phyloP scores from a whole-genome alignment of 83 land plant species.

The Thuja plicata region DNA sequence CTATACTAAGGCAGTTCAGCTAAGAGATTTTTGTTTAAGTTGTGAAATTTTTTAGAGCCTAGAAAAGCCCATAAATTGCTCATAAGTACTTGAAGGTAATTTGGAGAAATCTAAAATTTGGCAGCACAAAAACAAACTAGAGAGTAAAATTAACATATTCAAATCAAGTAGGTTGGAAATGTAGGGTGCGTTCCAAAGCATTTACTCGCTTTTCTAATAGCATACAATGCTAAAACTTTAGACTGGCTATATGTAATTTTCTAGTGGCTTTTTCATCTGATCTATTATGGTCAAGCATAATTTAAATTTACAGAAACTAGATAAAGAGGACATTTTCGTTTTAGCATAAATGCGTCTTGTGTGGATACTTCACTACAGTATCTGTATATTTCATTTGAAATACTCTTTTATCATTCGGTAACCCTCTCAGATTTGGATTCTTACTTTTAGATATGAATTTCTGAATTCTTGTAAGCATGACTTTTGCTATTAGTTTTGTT shows the following conservation, averaged over 20 bases:
- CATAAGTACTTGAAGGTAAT: background rate
- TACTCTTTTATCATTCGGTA: background rate
- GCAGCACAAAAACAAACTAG: background rate
- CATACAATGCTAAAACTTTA: background rate
- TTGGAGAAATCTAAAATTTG: background rate
- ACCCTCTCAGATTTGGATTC: background rate
- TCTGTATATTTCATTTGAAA: background rate
- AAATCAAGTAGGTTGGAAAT: background rate
- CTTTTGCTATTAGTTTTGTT: background rate
- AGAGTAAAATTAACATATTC: background rate
- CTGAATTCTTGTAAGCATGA: background rate
- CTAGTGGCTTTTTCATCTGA: background rate
- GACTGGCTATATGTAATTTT: background rate
- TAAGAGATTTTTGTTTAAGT: background rate
- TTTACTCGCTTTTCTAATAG: background rate
- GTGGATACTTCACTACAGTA: background rate
- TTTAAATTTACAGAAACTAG: background rate
- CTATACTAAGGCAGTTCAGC: background rate
- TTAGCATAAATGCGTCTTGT: background rate
- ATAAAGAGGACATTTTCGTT: background rate
- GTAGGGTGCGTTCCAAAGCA: background rate
- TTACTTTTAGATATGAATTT: background rate
- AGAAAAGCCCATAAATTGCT: background rate
- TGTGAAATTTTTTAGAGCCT: background rate
- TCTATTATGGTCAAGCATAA: too few species aligned